Percentiles rank a stretch among this genome's conserved stretches.
Conservation (phyloP, 169 alveolate species). For the Eimeria sp. region DNA sequence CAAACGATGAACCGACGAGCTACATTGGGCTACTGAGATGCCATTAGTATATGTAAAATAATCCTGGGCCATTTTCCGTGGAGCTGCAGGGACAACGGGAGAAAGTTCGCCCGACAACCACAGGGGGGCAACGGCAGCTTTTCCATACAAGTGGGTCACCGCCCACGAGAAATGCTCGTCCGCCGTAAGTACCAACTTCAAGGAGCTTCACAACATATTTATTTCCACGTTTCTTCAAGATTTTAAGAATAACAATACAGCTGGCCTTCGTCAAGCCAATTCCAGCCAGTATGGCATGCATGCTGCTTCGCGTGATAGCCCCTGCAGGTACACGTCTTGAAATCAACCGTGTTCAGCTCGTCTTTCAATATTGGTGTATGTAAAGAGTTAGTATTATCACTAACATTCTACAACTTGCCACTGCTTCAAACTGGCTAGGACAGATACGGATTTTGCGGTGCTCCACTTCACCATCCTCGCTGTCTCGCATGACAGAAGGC, state of each 20-base stretch:
- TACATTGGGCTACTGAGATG: neutral
- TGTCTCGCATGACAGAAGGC: neutral
- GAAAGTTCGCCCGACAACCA: neutral
- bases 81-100: neutral
- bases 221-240: neutral
- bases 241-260: neutral
- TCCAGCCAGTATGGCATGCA: neutral
- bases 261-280: neutral
- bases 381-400: neutral
- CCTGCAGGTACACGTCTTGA: neutral
- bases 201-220: neutral
- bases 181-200: neutral
- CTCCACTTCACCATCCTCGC: neutral
- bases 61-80: neutral
- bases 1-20: neutral
- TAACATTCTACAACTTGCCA: neutral
- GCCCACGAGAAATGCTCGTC: neutral
- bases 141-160: conserved; percentile 44
- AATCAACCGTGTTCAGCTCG: neutral
- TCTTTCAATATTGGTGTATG: neutral
- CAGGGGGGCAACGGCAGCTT: neutral
- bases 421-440: neutral
- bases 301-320: neutral
- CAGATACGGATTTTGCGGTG: neutral
- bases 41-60: neutral